Conservation (phyloP, 1,284 basidiomycete genomes). For the Peniophora sp. region DNA sequence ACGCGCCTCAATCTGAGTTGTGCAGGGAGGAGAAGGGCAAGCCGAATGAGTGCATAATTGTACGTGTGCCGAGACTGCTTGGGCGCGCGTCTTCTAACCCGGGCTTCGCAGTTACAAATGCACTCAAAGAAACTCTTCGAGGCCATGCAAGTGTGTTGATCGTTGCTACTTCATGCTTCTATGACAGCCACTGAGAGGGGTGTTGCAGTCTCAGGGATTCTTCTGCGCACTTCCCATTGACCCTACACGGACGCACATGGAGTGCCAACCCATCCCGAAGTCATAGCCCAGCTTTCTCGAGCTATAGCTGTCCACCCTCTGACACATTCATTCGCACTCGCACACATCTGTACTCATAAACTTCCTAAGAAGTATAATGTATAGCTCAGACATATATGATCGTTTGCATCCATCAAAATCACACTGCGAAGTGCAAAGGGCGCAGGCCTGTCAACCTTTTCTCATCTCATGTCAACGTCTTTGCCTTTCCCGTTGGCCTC, state of each 20-base stretch:
- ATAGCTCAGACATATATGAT: too few species aligned
- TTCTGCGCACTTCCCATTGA: constrained; percentile 72
- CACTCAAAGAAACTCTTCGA: constrained; percentile 61
- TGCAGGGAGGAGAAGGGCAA: constrained; percentile 46
- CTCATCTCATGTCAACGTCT: too few species aligned
- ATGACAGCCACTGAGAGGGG: background rate
- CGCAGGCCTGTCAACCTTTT: too few species aligned
- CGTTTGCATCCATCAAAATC: too few species aligned
- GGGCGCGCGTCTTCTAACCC: too few species aligned
- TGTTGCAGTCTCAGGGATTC: constrained; percentile 50
- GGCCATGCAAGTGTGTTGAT: constrained; percentile 64
- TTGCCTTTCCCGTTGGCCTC: constrained; percentile 30
- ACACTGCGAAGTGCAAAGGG: too few species aligned
- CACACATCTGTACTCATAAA: too few species aligned
- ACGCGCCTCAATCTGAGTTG: constrained; percentile 51
- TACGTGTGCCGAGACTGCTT: too few species aligned
- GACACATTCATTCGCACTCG: too few species aligned
- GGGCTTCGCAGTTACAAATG: constrained; percentile 62
- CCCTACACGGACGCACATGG: constrained; percentile 64
- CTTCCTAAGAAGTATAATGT: too few species aligned
- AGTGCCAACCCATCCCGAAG: constrained; percentile 61
- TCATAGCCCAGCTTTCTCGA: too few species aligned
- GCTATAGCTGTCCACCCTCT: too few species aligned
- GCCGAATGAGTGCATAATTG: constrained; percentile 54
- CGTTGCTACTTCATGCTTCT: background rate